A percentile compares a stretch with the other conserved stretches of the same genome.
Conservation (phyloP, 768 basidiomycete genomes). For the Pleurotus citrinopileatus region DNA sequence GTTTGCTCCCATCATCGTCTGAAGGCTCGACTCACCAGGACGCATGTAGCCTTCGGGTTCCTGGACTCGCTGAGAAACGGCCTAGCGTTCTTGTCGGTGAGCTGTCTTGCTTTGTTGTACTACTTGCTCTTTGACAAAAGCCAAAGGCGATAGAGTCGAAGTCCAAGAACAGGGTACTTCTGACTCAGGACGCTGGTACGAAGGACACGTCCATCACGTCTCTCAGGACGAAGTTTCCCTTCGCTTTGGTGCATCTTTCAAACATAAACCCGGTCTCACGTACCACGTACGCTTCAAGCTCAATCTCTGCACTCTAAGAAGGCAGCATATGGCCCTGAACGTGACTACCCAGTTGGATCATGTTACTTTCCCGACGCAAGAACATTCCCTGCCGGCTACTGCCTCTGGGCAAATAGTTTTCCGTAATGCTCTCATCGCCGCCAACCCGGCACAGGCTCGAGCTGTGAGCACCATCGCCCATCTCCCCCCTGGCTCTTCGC, state of each 20-base stretch:
- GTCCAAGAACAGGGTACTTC: constrained; percentile 39
- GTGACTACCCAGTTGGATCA: constrained; percentile 40
- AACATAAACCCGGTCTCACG: constrained; percentile 22
- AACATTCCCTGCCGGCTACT: constrained; percentile 22
- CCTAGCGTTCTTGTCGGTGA: constrained; percentile 55
- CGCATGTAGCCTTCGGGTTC: constrained; percentile 33
- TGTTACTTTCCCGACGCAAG: constrained; percentile 45
- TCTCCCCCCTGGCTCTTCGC: constrained; percentile 42
- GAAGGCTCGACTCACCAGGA: not conserved
- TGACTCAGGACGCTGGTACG: constrained; percentile 49
- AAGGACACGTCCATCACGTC: constrained; percentile 56
- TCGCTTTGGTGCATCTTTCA: constrained; percentile 44
- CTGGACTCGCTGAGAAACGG: constrained; percentile 56
- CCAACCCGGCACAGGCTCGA: constrained; percentile 45
- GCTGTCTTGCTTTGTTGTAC: constrained; percentile 12
- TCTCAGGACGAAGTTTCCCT: constrained; percentile 49
- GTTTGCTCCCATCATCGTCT: constrained; percentile 5
- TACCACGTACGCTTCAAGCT: constrained; percentile 58
- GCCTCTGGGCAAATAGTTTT: constrained; percentile 21
- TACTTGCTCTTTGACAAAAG: not conserved
- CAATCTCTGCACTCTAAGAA: constrained; percentile 50
- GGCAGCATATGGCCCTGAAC: constrained; percentile 60
- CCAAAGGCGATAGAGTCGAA: constrained; percentile 50
- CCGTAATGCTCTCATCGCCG: constrained; percentile 40
- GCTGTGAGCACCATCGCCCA: constrained; percentile 46